These are phyloP conservation scores for Penicillium sp. DNA, from an alignment of 2,329 filamentous ascomycete species.

Conservation along the genomic window DNA sequence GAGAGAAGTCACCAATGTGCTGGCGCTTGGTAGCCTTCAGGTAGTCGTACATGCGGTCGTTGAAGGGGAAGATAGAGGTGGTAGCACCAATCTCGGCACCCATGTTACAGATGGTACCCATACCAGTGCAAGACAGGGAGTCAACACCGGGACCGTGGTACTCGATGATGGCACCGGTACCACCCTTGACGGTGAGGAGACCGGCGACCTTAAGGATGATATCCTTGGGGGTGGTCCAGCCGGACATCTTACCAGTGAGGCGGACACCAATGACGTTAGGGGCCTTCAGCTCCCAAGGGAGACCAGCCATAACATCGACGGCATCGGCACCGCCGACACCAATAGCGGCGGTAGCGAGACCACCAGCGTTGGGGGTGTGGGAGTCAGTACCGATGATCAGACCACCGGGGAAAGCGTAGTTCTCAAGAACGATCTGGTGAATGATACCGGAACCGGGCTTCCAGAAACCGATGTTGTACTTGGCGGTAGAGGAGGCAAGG, in stretches of 20 bases:
- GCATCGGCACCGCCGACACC: constrained; percentile 98
- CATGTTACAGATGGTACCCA: constrained; percentile 78
- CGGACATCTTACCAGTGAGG: constrained; percentile 82
- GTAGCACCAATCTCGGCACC: constrained; percentile 69
- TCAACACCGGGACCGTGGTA: constrained; percentile 68
- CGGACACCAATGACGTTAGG: constrained; percentile 96
- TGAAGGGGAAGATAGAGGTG: constrained; percentile 95
- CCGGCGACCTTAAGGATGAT: constrained; percentile 97
- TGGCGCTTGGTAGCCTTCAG: constrained; percentile 85
- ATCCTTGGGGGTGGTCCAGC: constrained; percentile 94
- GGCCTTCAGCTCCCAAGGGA: constrained; percentile 97
- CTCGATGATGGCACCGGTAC: constrained; percentile 76
- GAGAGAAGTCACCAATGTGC: constrained; percentile 86
- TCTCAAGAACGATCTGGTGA: constrained; percentile 97
- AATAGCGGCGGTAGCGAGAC: constrained; percentile 91
- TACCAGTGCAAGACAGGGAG: constrained; percentile 75
- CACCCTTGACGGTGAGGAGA: constrained; percentile 96
- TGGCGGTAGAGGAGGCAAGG: constrained; percentile 86
- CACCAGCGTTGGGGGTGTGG: constrained; percentile 95
- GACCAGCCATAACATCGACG: constrained; percentile 95
- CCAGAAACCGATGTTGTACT: constrained; percentile 99
- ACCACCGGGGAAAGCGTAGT: constrained; percentile 98
- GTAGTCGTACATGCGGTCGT: constrained; percentile 97
- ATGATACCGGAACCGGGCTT: constrained; percentile 98
- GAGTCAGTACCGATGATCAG: constrained; percentile 97